Evolutionary conservation across 2,329 filamentous ascomycete genomes (phyloP).

Genomic region (Talaromyces sp.): DNA sequence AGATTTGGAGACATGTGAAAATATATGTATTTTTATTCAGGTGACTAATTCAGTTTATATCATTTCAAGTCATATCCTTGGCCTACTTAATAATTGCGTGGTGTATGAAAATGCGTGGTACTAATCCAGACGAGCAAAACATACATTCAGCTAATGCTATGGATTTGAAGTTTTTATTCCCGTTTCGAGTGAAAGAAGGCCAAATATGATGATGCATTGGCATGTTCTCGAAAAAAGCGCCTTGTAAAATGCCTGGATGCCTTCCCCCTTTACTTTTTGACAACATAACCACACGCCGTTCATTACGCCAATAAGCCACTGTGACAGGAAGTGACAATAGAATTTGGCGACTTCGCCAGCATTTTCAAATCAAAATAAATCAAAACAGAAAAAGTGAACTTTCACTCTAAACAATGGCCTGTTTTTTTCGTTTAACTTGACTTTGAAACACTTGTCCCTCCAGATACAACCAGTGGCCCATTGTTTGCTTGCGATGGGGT

Average conservation of each 20-base stretch:
- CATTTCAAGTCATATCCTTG: background rate
- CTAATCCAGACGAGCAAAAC: background rate
- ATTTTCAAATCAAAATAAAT: slow-evolving; percentile 83
- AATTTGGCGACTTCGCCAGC: background rate
- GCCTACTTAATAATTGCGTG: background rate
- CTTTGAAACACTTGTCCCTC: slow-evolving; percentile 25
- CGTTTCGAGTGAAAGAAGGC: background rate
- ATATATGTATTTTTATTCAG: background rate
- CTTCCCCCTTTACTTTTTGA: background rate
- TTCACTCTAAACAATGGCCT: slow-evolving; percentile 54
- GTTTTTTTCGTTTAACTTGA: slow-evolving; percentile 64
- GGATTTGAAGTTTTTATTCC: background rate
- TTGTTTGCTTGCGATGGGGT: slow-evolving; percentile 20
- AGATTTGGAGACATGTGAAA: background rate
- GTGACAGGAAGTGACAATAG: background rate
- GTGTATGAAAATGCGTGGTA: background rate
- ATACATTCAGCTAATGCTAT: background rate
- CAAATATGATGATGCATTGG: background rate
- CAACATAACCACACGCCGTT: background rate
- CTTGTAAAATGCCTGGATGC: background rate
- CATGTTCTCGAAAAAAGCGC: background rate
- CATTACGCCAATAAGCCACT: background rate
- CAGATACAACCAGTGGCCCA: slow-evolving; percentile 36
- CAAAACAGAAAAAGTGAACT: slow-evolving; percentile 81
- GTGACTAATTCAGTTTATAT: background rate